Base-by-base conservation (phyloP, 805 yeast genomes). In the Pichia heedii region DNA sequence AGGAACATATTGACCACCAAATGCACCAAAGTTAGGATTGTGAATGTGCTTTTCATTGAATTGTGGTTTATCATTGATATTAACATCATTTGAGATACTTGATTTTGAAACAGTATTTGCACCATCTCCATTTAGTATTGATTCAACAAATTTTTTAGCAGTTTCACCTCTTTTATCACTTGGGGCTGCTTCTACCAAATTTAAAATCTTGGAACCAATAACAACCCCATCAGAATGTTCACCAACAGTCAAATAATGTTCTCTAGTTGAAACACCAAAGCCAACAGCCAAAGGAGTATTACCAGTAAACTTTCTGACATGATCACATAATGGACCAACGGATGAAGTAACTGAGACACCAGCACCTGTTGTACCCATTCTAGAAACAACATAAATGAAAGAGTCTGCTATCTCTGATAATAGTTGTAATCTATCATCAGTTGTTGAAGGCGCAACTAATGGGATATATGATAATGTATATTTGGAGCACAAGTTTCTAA, bases 1-100 rank as follows among this genome's bases (percentile, higher is more conserved):
- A 33, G 99, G 99, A 34, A 93, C 98, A 60, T 87, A 93, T 69
- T 93, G 98, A 47, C 99, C 99, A 62, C 99, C 99, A 60, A 87
- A 94, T 40, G 79, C 88, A 57, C 97, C 99, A 56, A 90, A 90
- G 50, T 83, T 73, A 45, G 90, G 82, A 52, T 79, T 74, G 60
- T 75, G 84, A 49, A 77, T 74, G 58, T 84, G 93, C 5, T 50
- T 47, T 61, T 83, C 93, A 45, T 70, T 70, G 50, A 76, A 74
- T 7, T 59, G 57, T 16, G 62, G 60, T 7, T 49, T 42, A 6
- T 39, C 49, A 16, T 16, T 35, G 2, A 24, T 12, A 9, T 35
- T 35, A 2, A 49, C 46, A 12, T 47, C 40, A 26, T 52, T 45
- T 20, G 54, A 44, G 33, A 55, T 51, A 4, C 44, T 33, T 6